A percentile compares a stretch with the other conserved stretches of the same genome.
Evolutionary conservation across 805 yeast species (phyloP).

Genomic region (Myxozyma vanderwaltii): DNA sequence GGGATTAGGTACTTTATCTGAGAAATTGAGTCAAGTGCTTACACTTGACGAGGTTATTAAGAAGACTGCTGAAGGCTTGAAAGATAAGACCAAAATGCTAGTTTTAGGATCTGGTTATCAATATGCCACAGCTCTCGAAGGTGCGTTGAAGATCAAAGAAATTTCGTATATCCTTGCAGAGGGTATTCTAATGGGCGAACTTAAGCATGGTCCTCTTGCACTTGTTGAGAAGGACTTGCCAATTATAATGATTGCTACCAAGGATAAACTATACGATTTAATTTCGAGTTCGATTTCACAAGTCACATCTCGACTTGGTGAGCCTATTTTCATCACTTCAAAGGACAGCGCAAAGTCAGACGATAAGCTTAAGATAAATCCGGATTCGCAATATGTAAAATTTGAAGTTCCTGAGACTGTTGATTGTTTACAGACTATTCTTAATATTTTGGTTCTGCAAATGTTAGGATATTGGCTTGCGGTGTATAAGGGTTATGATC

Average conservation of each 20-base stretch:
- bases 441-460: constrained; percentile 92
- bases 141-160: constrained; percentile 97
- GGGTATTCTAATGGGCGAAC: constrained; percentile 98
- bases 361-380: neutral
- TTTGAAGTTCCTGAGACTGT: constrained; percentile 93
- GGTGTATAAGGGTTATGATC: constrained; percentile 90
- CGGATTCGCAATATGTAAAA: constrained; percentile 41
- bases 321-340: constrained; percentile 89
- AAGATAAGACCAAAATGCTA: constrained; percentile 80
- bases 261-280: constrained; percentile 94
- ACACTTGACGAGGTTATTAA: constrained; percentile 73
- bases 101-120: constrained; percentile 97
- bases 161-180: constrained; percentile 98
- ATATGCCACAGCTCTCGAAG: constrained; percentile 95
- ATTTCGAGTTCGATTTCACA: constrained; percentile 94
- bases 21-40: constrained; percentile 78
- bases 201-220: constrained; percentile 97
- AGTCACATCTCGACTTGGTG: constrained; percentile 95
- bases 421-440: constrained; percentile 94
- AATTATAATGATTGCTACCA: constrained; percentile 91
- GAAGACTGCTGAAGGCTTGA: constrained; percentile 71
- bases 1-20: constrained; percentile 81
- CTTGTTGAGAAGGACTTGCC: constrained; percentile 93
- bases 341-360: constrained; percentile 59
- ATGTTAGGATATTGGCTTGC: constrained; percentile 97